Conservation (phyloP, 192 early-diverging fungal genomes). For the Funneliformis geosporum region DNA sequence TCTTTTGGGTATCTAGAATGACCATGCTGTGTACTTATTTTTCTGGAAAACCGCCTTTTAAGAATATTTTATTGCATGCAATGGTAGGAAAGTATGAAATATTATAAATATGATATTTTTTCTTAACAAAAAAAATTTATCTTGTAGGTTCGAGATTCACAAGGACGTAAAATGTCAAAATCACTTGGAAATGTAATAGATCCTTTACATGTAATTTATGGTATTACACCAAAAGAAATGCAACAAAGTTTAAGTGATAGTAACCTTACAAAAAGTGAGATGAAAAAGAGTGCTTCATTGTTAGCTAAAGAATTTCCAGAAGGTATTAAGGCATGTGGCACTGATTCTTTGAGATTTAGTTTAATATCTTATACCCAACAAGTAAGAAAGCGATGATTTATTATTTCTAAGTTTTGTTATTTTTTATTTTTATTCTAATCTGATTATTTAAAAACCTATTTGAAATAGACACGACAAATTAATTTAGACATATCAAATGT, state of each 20-base stretch:
- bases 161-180: conserved; percentile 90
- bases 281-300: conserved; percentile 62
- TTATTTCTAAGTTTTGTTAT: neutral
- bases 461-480: conserved; percentile 74
- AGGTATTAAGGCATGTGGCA: conserved; percentile 89
- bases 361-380: conserved; percentile 71
- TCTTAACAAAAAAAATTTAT: neutral
- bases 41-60: conserved; percentile 79
- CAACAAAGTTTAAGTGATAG: conserved; percentile 69
- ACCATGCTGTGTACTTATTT: conserved; percentile 91
- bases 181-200: conserved; percentile 90
- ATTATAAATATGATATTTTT: conserved; percentile 11
- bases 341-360: conserved; percentile 81
- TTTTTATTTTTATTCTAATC: neutral
- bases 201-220: conserved; percentile 82
- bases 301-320: conserved; percentile 80
- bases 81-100: conserved; percentile 71
- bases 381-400: neutral
- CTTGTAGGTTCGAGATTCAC: conserved; percentile 67
- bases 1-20: conserved; percentile 99
- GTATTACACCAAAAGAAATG: conserved; percentile 70
- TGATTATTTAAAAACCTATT: neutral
- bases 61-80: conserved; percentile 86
- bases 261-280: conserved; percentile 77
- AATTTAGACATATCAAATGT: conserved; percentile 90